Evolutionary conservation across 371 early-diverging fungal genomes (phyloP).

Genomic region (Capillidium heterosporum): DNA sequence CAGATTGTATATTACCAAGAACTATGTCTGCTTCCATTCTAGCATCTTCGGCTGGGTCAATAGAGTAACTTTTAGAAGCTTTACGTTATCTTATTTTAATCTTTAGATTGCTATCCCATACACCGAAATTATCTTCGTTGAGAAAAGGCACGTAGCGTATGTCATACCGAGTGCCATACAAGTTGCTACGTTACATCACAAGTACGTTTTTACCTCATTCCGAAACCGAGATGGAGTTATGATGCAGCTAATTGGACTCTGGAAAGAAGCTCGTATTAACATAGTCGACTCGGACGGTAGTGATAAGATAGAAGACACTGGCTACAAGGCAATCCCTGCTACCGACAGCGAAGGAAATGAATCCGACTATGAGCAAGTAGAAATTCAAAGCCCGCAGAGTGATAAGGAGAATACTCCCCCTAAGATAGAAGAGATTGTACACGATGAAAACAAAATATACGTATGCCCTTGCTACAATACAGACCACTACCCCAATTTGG

Average conservation of each 20-base stretch:
- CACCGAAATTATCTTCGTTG: conserved; percentile 62
- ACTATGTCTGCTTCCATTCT: conserved; percentile 76
- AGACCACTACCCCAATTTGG: not conserved
- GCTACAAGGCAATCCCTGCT: not conserved
- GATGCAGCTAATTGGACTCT: not conserved
- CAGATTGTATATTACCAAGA: conserved; percentile 69
- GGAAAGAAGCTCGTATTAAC: not conserved
- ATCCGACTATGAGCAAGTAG: not conserved
- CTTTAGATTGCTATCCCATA: conserved; percentile 56
- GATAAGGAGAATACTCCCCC: not conserved
- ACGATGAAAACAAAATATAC: not conserved
- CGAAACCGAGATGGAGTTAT: not conserved
- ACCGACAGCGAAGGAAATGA: not conserved
- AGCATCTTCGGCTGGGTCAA: conserved; percentile 92
- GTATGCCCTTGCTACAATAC: not conserved
- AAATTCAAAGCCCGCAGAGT: not conserved
- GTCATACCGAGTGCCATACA: conserved; percentile 75
- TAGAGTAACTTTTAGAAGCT: conserved; percentile 24
- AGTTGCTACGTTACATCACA: conserved; percentile 48
- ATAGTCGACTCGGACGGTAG: not conserved
- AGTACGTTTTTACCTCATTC: conserved; percentile 9
- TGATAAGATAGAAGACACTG: not conserved
- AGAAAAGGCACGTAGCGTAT: conserved; percentile 53
- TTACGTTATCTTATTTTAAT: not conserved
- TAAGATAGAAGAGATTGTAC: too few relatives aligned